Base-by-base conservation (phyloP, 2,329 filamentous ascomycete species). In the Colletotrichum tropicale region DNA sequence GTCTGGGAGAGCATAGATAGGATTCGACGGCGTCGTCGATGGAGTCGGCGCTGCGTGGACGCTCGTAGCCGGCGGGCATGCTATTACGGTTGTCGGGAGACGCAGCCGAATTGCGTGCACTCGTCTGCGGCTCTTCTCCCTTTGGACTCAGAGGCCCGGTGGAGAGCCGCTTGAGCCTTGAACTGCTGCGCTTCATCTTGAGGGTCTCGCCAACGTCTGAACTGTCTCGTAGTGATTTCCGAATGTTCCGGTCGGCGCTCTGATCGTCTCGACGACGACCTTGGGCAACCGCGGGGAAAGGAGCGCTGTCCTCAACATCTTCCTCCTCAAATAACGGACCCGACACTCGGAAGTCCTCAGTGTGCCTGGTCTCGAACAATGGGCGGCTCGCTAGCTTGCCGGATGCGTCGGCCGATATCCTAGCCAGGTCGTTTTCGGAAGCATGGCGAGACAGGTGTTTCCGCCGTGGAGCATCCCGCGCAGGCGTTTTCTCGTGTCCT, bases 11-110 rank as follows among this genome's bases (percentile, higher is more conserved):
- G 80, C 93, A 92, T 8, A 98, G 88, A 81, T 98, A 99, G 3
- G 93, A 92, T 71, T 96, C 92, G 1, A 99, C 96, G 1, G 95
- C 95, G 80, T 96, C 91, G 78, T 98, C 96, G 56, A 98, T 92
- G 1, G 96, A 98, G 84, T 98, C 96, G 9, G 93, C 90, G 73
- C 95, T 98, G 16, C 89, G 90, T 1, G 94, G 94, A 12, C 95
- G 90, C 80, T 96, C 94, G 76, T 95, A 94, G 2, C 90, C 88
- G 16, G 90, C 84, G 1, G 89, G 84, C 36, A 81, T 80, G 15
- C 78, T 80, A 74, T 43, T 83, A 24, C 76, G 55, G 1, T 81
- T 78, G 7, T 85, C 84, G 7, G 81, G 79, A 0, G 80, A 79
- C 2, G 78, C 75, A 9, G 62, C 77, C 15, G 64, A 70, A n/a